Base-by-base conservation (phyloP, 2,329 filamentous ascomycete genomes). In the Aspergillus udagawae region DNA sequence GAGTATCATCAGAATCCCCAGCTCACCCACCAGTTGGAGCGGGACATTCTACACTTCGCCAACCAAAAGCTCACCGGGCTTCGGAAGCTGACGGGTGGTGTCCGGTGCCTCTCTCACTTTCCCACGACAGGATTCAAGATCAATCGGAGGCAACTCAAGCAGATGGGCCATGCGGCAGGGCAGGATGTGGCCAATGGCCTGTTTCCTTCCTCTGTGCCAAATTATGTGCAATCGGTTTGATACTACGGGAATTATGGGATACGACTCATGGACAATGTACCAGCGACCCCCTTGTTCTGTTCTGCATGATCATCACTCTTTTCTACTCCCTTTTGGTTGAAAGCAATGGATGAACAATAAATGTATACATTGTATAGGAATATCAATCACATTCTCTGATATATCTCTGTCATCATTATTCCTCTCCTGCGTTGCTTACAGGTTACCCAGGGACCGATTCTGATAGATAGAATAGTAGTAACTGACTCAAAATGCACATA, bases 111-210 rank as follows among this genome's bases (percentile, higher is more conserved):
- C 14, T 51, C 56, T 4, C 50, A 53, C 20, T 62, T 55, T 48
- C 60, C 60, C n/a, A 54, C 51, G 17, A 60, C 56, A 1, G 60
- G 57, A 9, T 60, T 60, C 44, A 60, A 60, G 52, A 57, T 57
- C 28, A 57, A 57, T 47, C 44, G 45, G 3, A 45, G 48, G 45
- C 28, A 41, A 14, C 42, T 57, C 14, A 57, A 57, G 45, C 29
- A 28, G 10, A 32, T 57, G 23, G 42, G 28, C 28, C 28, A 29
- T 10, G 28, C 41, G 9, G 4, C 17, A 4, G 17, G 5, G 1
- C 2, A 7, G 20, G 41, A 42, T 20, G n/a, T 42, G 41, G 41
- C n/a, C 20, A 44, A 6, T n/a, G 41, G 41, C 3, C 7, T 44
- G 41, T 44, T 45, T 25, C 23, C 21, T 45, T 45, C 42, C n/a